Base-by-base conservation (phyloP, 2,329 filamentous ascomycete species). In the Beauveria sp. region DNA sequence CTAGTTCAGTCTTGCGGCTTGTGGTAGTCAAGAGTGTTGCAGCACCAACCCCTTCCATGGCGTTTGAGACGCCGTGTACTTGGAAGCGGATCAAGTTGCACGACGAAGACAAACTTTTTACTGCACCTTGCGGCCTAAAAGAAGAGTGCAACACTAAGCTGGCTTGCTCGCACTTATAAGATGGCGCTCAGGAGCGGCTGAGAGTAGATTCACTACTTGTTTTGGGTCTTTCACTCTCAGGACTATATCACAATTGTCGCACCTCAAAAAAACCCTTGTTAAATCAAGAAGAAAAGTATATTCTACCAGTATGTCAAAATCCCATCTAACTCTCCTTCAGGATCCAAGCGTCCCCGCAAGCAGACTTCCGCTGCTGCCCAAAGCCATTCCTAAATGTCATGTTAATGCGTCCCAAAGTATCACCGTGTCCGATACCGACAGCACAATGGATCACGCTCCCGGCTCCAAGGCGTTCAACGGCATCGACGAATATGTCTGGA, bases 401-500 rank as follows among this genome's bases (percentile, higher is more conserved):
- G 22, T 55, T 45, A 55, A 24, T 45, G 52, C 3, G 10, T 26
- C n/a, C 24, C 22, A 20, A 31, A 42, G 52, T 38, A 55, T 3
- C 14, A 22, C n/a, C 9, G 14, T n/a, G 20, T 12, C 34, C 42
- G 42, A 26, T 43, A 34, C 0, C 7, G 9, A 14, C 42, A 57
- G 42, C n/a, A 42, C 55, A 50, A 50, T 58, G 55, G 55, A 49
- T 5, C 3, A 38, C 43, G 5, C 22, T 1, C 18, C 43, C 16
- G 57, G 49, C 18, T 40, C 40, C 24, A 52, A 45, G 18, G 57
- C 57, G 20, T 28, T 31, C n/a, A 43, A 50, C 49, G 57, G 57
- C 26, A 53, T 53, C 12, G 57, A 60, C 40, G 57, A 53, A 18
- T 34, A 52, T 49, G 38, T 60, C 38, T 60, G 48, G 48, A 60